Base-by-base conservation (phyloP, 345 rosid species). In the Microthlaspi erraticum region DNA sequence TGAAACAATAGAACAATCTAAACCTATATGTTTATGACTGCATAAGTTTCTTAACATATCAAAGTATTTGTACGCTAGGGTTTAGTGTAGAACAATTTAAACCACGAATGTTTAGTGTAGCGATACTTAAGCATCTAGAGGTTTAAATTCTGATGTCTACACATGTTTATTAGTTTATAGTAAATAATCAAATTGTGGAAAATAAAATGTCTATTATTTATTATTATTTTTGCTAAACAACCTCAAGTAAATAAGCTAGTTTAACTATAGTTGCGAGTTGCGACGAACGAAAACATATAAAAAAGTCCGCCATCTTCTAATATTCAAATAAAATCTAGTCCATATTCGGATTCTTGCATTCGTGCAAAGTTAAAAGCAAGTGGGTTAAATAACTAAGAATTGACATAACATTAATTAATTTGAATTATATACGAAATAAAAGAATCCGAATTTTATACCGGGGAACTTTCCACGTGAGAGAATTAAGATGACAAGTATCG, bases 401-500 rank as follows among this genome's bases (percentile, higher is more conserved):
- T n/a, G 48, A 23, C 43, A 56, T 56, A 7, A 53, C 62, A 62
- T 34, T 29, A n/a, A 7, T 14, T 52, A n/a, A n/a, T n/a, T n/a
- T 37, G 49, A 69, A 23, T 59, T 59, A 17, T 34, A 18, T 50
- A 13, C 18, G 11, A 50, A 64, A 73, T 31, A 26, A 11, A 10
- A 42, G 72, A 67, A 67, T 48, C 63, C 20, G 56, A 59, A 74
- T 50, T 53, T 58, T 23, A 10, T 14, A 74, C 60, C 2, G 23
- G 56, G 3, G 60, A 64, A 54, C 44, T 38, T 65, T 73, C 66
- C 51, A 72, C 65, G 29, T 6, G 37, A 29, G n/a, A n/a, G n/a
- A n/a, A n/a, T n/a, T n/a, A n/a, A n/a, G 67, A 66, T 58, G 60
- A 66, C 19, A 61, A 73, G 77, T 31, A 67, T 67, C 73, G 31